phyloP scores from a whole-genome alignment of 2,329 filamentous ascomycete species.

The Colletotrichum tropicale region DNA sequence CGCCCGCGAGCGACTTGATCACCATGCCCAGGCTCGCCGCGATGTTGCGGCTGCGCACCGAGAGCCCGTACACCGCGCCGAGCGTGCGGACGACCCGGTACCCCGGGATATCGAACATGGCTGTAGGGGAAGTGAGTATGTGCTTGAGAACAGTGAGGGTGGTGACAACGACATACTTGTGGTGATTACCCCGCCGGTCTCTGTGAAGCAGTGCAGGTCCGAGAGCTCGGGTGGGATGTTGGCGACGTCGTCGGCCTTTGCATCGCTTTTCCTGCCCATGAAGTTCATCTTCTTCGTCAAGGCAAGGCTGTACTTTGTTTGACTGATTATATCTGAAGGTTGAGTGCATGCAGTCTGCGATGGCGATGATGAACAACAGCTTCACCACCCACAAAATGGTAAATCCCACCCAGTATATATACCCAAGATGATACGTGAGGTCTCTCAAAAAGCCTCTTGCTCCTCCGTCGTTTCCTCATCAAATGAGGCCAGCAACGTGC shows the following conservation, averaged over 20 bases:
- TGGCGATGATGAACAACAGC: neutral
- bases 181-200: slow-evolving; percentile 65
- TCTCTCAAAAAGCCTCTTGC: neutral
- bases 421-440: rapidly evolving
- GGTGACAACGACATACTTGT: slow-evolving; percentile 41
- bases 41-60: slow-evolving; percentile 62
- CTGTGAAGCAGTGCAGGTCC: slow-evolving; percentile 63
- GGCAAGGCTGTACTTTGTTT: neutral
- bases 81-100: slow-evolving; percentile 63
- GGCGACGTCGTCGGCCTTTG: slow-evolving; percentile 31
- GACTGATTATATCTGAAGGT: neutral
- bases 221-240: slow-evolving; percentile 44
- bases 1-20: slow-evolving; percentile 61
- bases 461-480: neutral
- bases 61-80: slow-evolving; percentile 62
- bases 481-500: neutral
- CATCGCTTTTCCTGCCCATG: neutral
- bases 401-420: neutral
- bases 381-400: neutral
- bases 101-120: slow-evolving; percentile 68
- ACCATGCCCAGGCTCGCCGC: slow-evolving; percentile 61
- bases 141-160: neutral
- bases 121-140: slow-evolving; percentile 22
- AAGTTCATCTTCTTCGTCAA: slow-evolving; percentile 1
- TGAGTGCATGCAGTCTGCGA: neutral